Evolutionary conservation across 345 rosid species (phyloP).

Genomic region (Populus ilicifolia): DNA sequence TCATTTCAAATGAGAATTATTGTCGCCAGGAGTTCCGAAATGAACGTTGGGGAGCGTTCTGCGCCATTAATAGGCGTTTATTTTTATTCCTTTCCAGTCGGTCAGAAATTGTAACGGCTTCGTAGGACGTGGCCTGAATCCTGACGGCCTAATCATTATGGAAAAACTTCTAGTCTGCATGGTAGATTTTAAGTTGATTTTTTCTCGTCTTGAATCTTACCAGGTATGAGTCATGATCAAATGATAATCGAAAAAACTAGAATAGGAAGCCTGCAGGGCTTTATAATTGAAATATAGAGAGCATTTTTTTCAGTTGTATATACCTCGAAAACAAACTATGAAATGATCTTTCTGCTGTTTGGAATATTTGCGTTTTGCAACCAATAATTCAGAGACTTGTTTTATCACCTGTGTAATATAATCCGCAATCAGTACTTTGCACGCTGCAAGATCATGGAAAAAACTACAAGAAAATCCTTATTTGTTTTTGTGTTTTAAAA

Average conservation of each 20-base stretch:
- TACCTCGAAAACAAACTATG: too few species aligned
- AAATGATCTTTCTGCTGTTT: not conserved
- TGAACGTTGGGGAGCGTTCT: slow-evolving; percentile 8
- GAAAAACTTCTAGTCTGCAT: not conserved
- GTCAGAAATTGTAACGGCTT: not conserved
- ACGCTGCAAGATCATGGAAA: not conserved
- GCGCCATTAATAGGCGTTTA: not conserved
- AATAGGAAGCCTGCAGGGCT: not conserved
- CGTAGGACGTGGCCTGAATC: not conserved
- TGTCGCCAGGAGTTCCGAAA: not conserved
- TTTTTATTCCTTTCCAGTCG: not conserved
- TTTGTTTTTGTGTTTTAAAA: too few species aligned
- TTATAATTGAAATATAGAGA: not conserved
- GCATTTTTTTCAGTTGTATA: not conserved
- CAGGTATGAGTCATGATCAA: not conserved
- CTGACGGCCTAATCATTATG: not conserved
- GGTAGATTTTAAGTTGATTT: not conserved
- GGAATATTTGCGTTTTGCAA: not conserved
- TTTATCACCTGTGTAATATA: not conserved
- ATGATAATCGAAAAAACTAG: not conserved
- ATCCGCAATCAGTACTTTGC: not conserved
- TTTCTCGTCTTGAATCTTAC: not conserved
- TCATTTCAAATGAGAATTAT: not conserved
- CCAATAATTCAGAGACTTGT: not conserved
- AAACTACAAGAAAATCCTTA: too few species aligned